Percentiles rank a stretch among this genome's conserved stretches.
phyloP scores from a whole-genome alignment of 2,329 filamentous ascomycete species.

The Trichoderma asperellum region DNA sequence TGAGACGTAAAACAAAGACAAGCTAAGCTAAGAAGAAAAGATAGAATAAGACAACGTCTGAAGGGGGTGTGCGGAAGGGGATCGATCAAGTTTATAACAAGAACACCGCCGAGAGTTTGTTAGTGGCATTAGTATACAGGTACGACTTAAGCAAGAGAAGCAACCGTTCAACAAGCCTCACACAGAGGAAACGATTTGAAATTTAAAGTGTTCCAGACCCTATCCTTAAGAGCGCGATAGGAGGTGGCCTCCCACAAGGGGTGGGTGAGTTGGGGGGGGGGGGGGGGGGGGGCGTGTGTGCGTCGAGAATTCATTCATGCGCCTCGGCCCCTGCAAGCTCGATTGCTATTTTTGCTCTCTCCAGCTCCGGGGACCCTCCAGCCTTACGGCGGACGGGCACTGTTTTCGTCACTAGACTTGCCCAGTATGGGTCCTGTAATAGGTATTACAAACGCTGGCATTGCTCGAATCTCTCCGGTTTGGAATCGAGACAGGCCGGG shows the following conservation, averaged over 20 bases:
- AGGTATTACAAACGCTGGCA: background rate
- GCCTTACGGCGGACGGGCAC: conserved; percentile 11
- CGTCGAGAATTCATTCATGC: conserved; percentile 4
- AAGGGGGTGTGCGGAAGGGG: background rate
- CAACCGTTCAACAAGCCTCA: background rate
- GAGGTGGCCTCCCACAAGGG: conserved; percentile 6
- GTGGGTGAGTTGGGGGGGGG: background rate
- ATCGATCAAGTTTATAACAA: conserved; percentile 7
- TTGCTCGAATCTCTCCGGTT: background rate
- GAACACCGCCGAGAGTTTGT: background rate
- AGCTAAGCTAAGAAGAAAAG: background rate
- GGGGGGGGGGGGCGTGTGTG: background rate
- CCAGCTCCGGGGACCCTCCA: conserved; percentile 5
- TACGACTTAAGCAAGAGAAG: background rate
- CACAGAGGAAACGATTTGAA: background rate
- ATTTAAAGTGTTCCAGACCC: conserved; percentile 8
- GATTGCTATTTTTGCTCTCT: conserved; percentile 24
- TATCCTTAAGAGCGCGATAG: background rate
- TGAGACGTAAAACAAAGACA: background rate
- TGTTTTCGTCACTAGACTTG: conserved; percentile 14
- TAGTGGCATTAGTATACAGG: background rate
- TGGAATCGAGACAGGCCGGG: conserved; percentile 2
- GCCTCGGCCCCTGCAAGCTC: conserved; percentile 2
- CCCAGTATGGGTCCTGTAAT: background rate
- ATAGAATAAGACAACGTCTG: background rate